Evolutionary conservation across 2,329 filamentous ascomycete genomes (phyloP).

Genomic region (Fusarium avenaceum): DNA sequence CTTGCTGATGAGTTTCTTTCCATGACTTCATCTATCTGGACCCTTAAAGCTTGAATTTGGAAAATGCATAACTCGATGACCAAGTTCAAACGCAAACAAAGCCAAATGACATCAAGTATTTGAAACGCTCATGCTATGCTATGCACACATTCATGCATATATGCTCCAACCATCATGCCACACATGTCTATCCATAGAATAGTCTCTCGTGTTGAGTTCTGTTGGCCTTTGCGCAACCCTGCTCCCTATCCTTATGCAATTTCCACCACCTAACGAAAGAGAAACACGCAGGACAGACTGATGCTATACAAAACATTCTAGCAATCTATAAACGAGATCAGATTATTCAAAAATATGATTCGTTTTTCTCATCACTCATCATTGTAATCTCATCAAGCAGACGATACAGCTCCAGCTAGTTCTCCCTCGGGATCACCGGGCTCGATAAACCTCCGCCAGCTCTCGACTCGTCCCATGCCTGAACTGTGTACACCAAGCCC

Average conservation of each 20-base stretch:
- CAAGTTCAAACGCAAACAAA: constrained; percentile 4
- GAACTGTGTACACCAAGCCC: constrained; percentile 61
- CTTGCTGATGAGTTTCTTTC: constrained; percentile 5
- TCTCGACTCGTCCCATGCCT: constrained; percentile 62
- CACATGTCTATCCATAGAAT: constrained; percentile 7
- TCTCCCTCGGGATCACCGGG: constrained; percentile 58
- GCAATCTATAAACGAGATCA: constrained; percentile 25
- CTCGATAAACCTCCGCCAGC: constrained; percentile 64
- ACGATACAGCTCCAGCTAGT: constrained; percentile 29
- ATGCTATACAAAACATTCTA: constrained; percentile 25
- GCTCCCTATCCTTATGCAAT: constrained; percentile 20
- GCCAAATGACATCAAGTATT: constrained; percentile 24
- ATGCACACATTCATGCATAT: constrained; percentile 17
- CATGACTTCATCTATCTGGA: constrained; percentile 14
- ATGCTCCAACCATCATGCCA: constrained; percentile 30
- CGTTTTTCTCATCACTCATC: constrained; percentile 27
- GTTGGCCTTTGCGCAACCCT: constrained; percentile 35
- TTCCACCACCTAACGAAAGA: constrained; percentile 15
- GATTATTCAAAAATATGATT: constrained; percentile 13
- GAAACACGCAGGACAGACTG: constrained; percentile 14
- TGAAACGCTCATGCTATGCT: constrained; percentile 15
- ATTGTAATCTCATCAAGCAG: constrained; percentile 14
- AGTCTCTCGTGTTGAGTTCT: constrained; percentile 29
- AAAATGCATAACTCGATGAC: constrained; percentile 13
- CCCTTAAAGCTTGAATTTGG: neutral